These are phyloP conservation scores for Alloteropsis angusta DNA, from an alignment of 202 grass and related monocot species.

Conservation along the genomic window DNA sequence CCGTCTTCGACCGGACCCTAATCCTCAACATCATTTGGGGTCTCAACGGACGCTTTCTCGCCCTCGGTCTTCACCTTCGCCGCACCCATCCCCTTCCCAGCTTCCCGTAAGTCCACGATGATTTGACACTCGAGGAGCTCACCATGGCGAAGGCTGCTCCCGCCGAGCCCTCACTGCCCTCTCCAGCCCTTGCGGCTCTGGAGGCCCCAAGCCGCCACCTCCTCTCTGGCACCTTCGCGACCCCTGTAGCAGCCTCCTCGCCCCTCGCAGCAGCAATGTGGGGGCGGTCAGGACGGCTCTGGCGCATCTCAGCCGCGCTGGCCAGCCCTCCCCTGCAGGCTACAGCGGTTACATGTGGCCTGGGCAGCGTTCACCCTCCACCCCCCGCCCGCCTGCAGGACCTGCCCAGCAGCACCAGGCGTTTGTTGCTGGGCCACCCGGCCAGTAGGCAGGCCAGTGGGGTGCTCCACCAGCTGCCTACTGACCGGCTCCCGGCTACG, in stretches of 20 bases:
- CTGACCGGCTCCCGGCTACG: background rate
- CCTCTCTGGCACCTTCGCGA: too few relatives aligned
- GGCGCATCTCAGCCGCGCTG: too few relatives aligned
- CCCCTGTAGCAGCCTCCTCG: too few relatives aligned
- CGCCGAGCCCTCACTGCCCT: background rate
- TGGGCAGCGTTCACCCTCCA: background rate
- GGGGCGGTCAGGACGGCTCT: too few relatives aligned
- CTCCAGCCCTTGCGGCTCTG: fast-evolving
- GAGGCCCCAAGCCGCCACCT: too few relatives aligned
- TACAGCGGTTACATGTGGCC: background rate
- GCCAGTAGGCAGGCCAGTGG: background rate
- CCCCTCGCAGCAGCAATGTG: too few relatives aligned
- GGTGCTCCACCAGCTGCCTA: background rate
- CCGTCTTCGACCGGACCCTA: background rate
- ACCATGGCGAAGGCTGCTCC: background rate
- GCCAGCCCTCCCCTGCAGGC: too few relatives aligned
- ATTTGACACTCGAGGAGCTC: background rate
- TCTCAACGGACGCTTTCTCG: background rate
- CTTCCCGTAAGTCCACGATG: background rate
- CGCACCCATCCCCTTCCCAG: background rate
- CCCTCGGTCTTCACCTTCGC: background rate
- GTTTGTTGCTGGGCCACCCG: background rate
- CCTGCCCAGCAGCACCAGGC: background rate
- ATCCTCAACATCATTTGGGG: background rate
- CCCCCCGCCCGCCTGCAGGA: background rate